A percentile compares a stretch with the other conserved stretches of the same genome.
These are phyloP conservation scores for Vitis hybrid DNA, from an alignment of 177 flowering plant genomes.

Conservation along the genomic window DNA sequence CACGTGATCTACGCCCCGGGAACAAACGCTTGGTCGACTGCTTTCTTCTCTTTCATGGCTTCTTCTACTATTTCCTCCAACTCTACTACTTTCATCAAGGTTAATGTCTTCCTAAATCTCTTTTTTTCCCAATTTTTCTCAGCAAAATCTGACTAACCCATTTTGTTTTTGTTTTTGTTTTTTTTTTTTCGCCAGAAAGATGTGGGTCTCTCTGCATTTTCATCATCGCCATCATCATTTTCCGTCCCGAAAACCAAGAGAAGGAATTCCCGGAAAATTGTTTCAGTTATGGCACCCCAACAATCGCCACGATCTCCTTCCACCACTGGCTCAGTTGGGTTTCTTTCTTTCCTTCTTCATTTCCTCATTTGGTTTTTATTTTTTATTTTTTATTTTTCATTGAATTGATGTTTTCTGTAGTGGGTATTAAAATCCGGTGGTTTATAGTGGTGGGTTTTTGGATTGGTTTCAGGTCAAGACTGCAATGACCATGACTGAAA, in stretches of 20 bases:
- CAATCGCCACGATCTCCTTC: slow-evolving; percentile 73
- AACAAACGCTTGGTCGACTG: too few relatives aligned
- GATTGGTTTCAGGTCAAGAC: slow-evolving; percentile 65
- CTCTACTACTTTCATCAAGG: slow-evolving; percentile 38
- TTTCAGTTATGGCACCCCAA: slow-evolving; percentile 79
- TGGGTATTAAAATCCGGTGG: too few relatives aligned
- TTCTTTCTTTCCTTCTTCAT: background rate
- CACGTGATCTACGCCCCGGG: too few relatives aligned
- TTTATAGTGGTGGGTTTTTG: slow-evolving; percentile 1
- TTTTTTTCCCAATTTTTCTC: background rate
- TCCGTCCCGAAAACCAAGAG: slow-evolving; percentile 29
- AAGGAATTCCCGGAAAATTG: slow-evolving; percentile 44
- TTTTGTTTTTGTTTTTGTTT: background rate
- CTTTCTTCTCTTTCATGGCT: slow-evolving; percentile 21
- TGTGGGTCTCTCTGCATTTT: slow-evolving; percentile 45
- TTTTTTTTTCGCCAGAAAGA: slow-evolving; percentile 34
- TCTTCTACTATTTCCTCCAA: slow-evolving; percentile 38
- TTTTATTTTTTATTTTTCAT: background rate
- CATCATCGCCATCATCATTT: slow-evolving; percentile 29
- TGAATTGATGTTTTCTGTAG: too few relatives aligned
- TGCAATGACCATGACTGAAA: slow-evolving; percentile 96
- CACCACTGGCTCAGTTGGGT: slow-evolving; percentile 80
- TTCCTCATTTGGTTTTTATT: background rate
- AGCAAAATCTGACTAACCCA: too few relatives aligned
- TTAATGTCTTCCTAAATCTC: background rate